Evolutionary conservation across 208 protist genomes (phyloP), one percentile per base, ranked within the genome.

Genomic region (Wallacemonas sp.): DNA sequence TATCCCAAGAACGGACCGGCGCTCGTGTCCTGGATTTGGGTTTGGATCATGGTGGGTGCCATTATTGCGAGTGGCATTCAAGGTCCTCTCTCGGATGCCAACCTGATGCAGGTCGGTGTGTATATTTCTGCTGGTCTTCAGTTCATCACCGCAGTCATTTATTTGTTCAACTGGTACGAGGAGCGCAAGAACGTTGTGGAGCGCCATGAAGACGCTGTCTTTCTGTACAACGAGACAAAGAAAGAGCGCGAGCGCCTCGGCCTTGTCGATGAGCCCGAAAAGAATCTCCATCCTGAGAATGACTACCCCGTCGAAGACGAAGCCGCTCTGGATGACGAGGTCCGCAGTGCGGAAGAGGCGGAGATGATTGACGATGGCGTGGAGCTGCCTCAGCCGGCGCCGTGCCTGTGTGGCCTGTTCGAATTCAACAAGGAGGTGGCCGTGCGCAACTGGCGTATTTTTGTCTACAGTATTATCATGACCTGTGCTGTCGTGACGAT

Each of bases 11-110:
- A 73, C 22, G 82, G 83, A 31, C 72, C 80, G 5, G 26, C 79
- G 19, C 64, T 93, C 21, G 79, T 93, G 28, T 85, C 76, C 31
- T 90, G 80, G 74, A 70, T 93, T 17, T 90, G 80, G 82, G 66
- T 76, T 58, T 82, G 63, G 54, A 80, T 82, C 30, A 77, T 88
- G 67, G 0, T 80, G 5, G 86, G 80, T 24, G 46, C 66, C 22
- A 53, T 86, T 58, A 64, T 86, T 24, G 74, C 77, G 4, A 66
- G 81, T 24, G 41, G 60, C 26, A 69, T 93, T 28, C 49, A 77
- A 22, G 83, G 83, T 15, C 82, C 86, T 0, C 70, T 93, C 21
- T 62, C 83, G n/a, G 86, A 93, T 54, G 26, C 26, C 2, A 70
- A 72, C 30, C 55, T 74, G 44, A 60, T 70, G 66, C 68, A 78